Conservation (phyloP, 73 alveolate genomes). For the Paramecium tetraurelia region DNA sequence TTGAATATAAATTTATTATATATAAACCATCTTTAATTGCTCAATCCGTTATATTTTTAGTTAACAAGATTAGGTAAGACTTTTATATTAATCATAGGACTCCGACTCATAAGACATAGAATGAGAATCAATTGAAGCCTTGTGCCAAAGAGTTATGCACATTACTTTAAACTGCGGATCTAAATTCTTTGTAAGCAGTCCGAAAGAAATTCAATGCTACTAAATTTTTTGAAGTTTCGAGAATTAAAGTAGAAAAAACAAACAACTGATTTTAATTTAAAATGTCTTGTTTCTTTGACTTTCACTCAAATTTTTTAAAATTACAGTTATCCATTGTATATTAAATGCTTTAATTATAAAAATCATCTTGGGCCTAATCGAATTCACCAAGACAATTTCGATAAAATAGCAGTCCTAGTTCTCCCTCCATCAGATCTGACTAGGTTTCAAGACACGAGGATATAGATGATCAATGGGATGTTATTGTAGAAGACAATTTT, state of each 20-base stretch:
- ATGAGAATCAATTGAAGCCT: not conserved
- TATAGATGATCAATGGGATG: not conserved
- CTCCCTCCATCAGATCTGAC: not conserved
- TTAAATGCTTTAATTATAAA: not conserved
- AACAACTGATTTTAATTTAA: not conserved
- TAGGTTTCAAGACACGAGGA: not conserved
- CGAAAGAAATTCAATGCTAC: not conserved
- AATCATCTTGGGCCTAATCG: not conserved
- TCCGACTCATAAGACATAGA: not conserved
- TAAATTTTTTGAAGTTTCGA: slow-evolving; percentile 40
- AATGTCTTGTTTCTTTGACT: not conserved
- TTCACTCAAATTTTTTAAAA: not conserved
- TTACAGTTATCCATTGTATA: not conserved
- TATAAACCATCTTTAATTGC: slow-evolving; percentile 11
- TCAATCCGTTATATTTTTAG: not conserved
- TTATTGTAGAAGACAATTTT: not conserved
- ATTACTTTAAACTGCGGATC: slow-evolving; percentile 37
- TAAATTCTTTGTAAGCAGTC: slow-evolving; percentile 18
- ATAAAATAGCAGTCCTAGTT: not conserved
- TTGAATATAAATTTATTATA: not conserved
- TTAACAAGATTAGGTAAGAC: not conserved
- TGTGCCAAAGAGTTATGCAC: slow-evolving; percentile 50
- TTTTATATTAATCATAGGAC: not conserved
- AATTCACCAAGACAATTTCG: not conserved
- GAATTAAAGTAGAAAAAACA: slow-evolving; percentile 17